Evolutionary conservation across 805 yeast species (phyloP).

Genomic region (Blastobotrys chiropterorum): DNA sequence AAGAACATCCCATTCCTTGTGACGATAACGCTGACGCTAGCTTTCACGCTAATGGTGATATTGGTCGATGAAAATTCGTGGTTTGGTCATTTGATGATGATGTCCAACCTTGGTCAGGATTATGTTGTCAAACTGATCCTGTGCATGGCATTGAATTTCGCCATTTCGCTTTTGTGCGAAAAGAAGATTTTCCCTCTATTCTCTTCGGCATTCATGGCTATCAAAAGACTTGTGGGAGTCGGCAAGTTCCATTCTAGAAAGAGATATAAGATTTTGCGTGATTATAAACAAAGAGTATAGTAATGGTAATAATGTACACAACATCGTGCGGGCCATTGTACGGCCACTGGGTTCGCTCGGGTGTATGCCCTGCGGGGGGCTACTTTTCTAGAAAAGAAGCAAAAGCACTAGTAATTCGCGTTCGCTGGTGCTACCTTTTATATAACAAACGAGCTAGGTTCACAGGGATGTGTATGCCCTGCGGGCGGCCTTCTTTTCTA

Average conservation of each 20-base stretch:
- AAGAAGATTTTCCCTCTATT: slow-evolving; percentile 37
- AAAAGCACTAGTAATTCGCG: too few relatives aligned
- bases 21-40: slow-evolving; percentile 47
- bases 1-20: slow-evolving; percentile 62
- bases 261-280: slow-evolving; percentile 31
- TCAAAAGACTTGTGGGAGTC: slow-evolving; percentile 17
- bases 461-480: too few relatives aligned
- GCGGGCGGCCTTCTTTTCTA: too few relatives aligned
- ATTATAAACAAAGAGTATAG: slow-evolving; percentile 2
- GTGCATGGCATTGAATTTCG: slow-evolving; percentile 45
- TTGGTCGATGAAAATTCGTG: slow-evolving; percentile 42
- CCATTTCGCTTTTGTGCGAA: slow-evolving; percentile 41
- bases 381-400: too few relatives aligned
- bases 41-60: slow-evolving; percentile 52
- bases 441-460: too few relatives aligned
- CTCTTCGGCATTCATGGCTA: slow-evolving; percentile 27
- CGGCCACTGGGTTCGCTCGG: too few relatives aligned
- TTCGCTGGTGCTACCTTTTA: too few relatives aligned
- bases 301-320: too few relatives aligned
- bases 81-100: slow-evolving; percentile 67
- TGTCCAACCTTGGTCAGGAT: slow-evolving; percentile 50
- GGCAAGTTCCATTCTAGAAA: slow-evolving; percentile 24
- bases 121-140: slow-evolving; percentile 40
- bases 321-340: too few relatives aligned
- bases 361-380: too few relatives aligned